Base-by-base conservation (phyloP, 345 rosid species). In the Citrus reticulata region DNA sequence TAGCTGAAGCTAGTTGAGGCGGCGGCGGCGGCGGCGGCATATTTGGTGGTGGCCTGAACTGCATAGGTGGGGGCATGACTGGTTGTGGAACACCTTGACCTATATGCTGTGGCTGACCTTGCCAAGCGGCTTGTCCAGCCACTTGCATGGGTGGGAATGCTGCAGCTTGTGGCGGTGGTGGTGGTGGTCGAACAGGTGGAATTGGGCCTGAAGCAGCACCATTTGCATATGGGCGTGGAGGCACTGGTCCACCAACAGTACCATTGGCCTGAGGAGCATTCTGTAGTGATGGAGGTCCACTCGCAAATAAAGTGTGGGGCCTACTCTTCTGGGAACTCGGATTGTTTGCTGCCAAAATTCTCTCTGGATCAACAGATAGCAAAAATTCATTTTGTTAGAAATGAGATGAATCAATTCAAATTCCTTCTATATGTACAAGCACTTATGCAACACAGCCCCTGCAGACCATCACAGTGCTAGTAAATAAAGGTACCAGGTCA, bases 331-430 rank as follows among this genome's bases (percentile, higher is more conserved):
- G 94, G 30, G 93, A 11, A 83, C 78, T 72, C 37, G 98, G 98
- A 83, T 97, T 97, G 82, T 95, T 97, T 68, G 98, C 93, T 61
- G 98, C 99, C 89, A 96, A 83, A 81, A 96, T 95, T 87, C 99
- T 93, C 90, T 96, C 99, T 96, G 91, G 74, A 83, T 60, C 67
- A 70, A 77, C 58, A 3, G 42, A 42, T 13, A 55, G 29, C 37
- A 67, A 74, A 69, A 74, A 7, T 68, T 17, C 14, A 54, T 29
- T 58, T 72, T 32, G 11, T 29, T 25, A 72, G 25, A 9, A 46
- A 76, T 54, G 34, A 37, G 14, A 27, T 73, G 7, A 55, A 74
- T 64, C 63, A n/a, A 24, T 17, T 61, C 37, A 20, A 39, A 61
- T 39, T 32, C 35, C 35, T 60, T 60, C 58, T 34, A 20, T 34